A percentile compares a stretch with the other conserved stretches of the same genome.
Conservation (phyloP, 164 flowering plant genomes). For the Kalanchoe fedtschenkoi region DNA sequence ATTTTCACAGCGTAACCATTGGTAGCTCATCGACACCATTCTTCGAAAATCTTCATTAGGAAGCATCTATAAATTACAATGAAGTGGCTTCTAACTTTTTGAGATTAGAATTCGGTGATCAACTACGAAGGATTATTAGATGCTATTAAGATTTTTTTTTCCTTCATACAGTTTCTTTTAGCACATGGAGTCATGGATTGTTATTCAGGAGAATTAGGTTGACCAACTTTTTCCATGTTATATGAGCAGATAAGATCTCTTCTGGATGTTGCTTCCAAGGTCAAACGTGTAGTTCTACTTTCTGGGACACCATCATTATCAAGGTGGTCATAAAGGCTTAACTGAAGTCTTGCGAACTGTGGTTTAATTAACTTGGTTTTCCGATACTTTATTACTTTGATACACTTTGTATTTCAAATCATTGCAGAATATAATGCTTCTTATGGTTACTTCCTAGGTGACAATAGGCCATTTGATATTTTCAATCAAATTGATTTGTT, state of each 20-base stretch:
- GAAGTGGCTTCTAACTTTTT: too few species aligned
- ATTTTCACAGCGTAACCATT: not conserved
- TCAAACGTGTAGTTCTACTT: slow-evolving; percentile 61
- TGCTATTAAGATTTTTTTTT: not conserved
- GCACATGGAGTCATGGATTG: not conserved
- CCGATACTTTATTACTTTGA: not conserved
- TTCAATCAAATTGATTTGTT: slow-evolving; percentile 88
- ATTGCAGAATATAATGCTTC: slow-evolving; percentile 17
- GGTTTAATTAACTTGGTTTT: not conserved
- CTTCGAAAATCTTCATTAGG: not conserved
- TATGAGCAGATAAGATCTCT: slow-evolving; percentile 55
- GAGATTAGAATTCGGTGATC: not conserved
- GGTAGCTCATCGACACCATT: not conserved
- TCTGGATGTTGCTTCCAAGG: slow-evolving; percentile 65
- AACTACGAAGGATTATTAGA: not conserved
- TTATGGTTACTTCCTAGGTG: slow-evolving; percentile 52
- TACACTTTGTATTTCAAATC: not conserved
- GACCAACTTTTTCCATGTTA: not conserved
- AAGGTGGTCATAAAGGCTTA: slow-evolving; percentile 47
- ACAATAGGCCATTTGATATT: slow-evolving; percentile 88
- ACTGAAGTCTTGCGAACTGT: not conserved
- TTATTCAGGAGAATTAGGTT: not conserved
- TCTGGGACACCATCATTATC: slow-evolving; percentile 98
- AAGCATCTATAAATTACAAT: not conserved
- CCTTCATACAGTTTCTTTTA: not conserved